These are phyloP conservation scores for Aquanectria penicillioides DNA, from an alignment of 2,329 filamentous ascomycete species.

Conservation along the genomic window DNA sequence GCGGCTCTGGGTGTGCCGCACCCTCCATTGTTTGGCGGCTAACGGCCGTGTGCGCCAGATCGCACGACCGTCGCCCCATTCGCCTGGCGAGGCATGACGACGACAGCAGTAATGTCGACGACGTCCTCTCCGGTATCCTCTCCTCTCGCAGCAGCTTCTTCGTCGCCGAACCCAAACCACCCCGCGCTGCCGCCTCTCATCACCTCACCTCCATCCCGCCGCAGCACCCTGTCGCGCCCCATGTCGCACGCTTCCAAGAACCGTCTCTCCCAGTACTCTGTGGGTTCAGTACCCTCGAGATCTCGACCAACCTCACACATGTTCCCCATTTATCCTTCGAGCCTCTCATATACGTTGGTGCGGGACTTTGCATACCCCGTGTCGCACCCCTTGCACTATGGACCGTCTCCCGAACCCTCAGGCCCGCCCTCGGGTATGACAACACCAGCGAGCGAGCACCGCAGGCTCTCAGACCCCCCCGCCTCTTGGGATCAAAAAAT, in stretches of 20 bases:
- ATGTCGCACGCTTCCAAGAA: slow-evolving; percentile 83
- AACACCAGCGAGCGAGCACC: slow-evolving; percentile 84
- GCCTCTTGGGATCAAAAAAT: slow-evolving; percentile 77
- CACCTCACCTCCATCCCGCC: slow-evolving; percentile 66
- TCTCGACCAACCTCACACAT: slow-evolving; percentile 85
- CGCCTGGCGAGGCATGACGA: slow-evolving; percentile 45
- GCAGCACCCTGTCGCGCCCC: slow-evolving; percentile 70
- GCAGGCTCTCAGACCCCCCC: slow-evolving; percentile 85
- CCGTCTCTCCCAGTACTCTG: slow-evolving; percentile 86
- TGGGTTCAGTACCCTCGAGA: slow-evolving; percentile 71
- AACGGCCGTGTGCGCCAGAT: slow-evolving; percentile 44
- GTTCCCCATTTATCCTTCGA: slow-evolving; percentile 86
- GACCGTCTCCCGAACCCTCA: slow-evolving; percentile 81
- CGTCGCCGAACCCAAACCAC: slow-evolving; percentile 60
- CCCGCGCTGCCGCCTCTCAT: slow-evolving; percentile 66
- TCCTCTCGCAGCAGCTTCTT: slow-evolving; percentile 58
- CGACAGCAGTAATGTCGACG: slow-evolving; percentile 66
- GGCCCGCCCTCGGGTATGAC: slow-evolving; percentile 79
- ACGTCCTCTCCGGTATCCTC: slow-evolving; percentile 65
- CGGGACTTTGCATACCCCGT: slow-evolving; percentile 94
- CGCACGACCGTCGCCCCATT: slow-evolving; percentile 41
- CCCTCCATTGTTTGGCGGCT: slow-evolving; percentile 36
- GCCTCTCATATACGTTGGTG: slow-evolving; percentile 86
- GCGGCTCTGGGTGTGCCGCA: slow-evolving; percentile 33
- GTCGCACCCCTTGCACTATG: slow-evolving; percentile 90